These are phyloP conservation scores for Monilinia aucupariae DNA, from an alignment of 2,329 filamentous ascomycete genomes.

Conservation along the genomic window DNA sequence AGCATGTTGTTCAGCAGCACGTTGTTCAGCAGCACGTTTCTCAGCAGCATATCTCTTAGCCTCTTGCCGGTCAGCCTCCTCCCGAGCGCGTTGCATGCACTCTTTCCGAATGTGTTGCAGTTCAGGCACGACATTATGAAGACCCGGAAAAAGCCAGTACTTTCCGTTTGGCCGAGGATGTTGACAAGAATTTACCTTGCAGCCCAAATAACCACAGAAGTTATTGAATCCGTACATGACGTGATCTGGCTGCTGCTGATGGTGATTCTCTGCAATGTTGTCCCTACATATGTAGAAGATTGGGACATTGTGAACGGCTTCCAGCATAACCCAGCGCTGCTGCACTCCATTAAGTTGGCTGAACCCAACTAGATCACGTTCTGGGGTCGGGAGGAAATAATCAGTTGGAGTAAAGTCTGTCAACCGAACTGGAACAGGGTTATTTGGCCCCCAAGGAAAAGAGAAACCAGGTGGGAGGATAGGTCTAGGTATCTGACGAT, in stretches of 20 bases:
- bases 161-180: neutral
- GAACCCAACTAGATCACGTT: neutral
- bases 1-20: neutral
- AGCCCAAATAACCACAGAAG: neutral
- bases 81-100: neutral
- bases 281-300: neutral
- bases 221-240: neutral
- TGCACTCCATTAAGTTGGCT: neutral
- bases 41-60: too few relatives aligned
- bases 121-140: neutral
- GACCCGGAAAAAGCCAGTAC: neutral
- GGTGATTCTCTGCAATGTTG: neutral
- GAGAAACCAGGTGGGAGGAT: neutral
- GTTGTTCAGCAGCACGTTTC: neutral
- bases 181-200: neutral
- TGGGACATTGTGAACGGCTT: neutral
- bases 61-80: too few relatives aligned
- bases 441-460: neutral
- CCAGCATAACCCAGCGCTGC: neutral
- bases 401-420: neutral
- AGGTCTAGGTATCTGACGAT: neutral
- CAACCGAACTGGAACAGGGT: neutral
- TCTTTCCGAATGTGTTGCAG: neutral
- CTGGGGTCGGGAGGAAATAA: neutral
- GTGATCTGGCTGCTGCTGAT: neutral